Base-by-base conservation (phyloP, 139 green algal genomes). In the Eudorina sp. region DNA sequence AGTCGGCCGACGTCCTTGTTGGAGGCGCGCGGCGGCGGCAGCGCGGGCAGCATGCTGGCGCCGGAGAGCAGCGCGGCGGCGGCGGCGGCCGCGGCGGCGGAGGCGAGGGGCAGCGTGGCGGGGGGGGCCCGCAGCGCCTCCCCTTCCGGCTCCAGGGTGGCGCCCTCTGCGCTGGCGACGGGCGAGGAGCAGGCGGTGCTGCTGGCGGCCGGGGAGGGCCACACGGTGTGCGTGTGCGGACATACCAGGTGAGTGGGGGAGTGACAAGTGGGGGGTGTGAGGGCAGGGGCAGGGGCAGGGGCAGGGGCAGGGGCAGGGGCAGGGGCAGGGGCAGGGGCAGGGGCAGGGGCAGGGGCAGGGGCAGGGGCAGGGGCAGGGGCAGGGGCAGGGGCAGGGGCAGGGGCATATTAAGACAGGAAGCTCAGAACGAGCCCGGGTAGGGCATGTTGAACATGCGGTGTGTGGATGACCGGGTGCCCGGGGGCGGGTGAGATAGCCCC, bases 171-270 rank as follows among this genome's bases (percentile, higher is more conserved):
- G 31, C 19, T 78, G 0, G n/a, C 25, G 1, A 53, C 16, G 2
- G 64, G 64, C 3, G 82, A 80, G 25, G 82, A 88, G 82, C 46
- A 53, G 64, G 34, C 58, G 66, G 23, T 80, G 45, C 48, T 80
- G 64, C 38, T 88, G 82, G 82, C 82, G 36, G 79, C 64, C 14
- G 82, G 82, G 4, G 82, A 88, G 46, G 82, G 82, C 0, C 82
- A 88, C 19, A 88, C 82, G 0, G 8, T 88, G 13, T 79, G 64
- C 46, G 34, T 88, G 82, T 88, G 82, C 66, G 48, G 66, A 31
- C 31, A 88, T 23, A 88, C 64, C 45, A 53, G 48, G 80, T 86
- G 31, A 53, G 69, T 31, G 69, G 27, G 58, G n/a, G n/a, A n/a
- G n/a, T n/a, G n/a, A n/a, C 29, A 11, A 66, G 55, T 66, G 27